phyloP scores from a whole-genome alignment of 73 alveolate species.

The Tetrahymena elliotti region DNA sequence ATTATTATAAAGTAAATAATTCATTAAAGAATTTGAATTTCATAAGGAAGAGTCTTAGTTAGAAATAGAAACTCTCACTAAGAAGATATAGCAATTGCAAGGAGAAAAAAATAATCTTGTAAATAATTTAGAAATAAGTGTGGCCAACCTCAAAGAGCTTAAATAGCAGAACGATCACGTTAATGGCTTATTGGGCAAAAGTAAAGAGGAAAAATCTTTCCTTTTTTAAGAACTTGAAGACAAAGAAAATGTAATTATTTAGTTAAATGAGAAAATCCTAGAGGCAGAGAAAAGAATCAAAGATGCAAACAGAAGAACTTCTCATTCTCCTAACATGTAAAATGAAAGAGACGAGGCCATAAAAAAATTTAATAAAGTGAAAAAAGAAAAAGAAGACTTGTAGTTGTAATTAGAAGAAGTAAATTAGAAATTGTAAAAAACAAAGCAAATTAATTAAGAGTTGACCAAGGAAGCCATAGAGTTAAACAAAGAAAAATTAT shows the following conservation, averaged over 20 bases:
- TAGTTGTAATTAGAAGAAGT: neutral
- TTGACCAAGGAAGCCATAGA: neutral
- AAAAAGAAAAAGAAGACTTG: neutral
- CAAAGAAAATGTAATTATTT: neutral
- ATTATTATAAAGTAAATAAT: neutral
- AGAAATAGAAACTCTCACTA: neutral
- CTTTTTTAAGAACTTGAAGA: neutral
- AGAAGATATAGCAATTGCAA: neutral
- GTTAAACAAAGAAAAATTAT: neutral
- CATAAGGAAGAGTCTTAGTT: neutral
- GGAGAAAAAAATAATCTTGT: neutral
- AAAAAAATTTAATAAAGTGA: neutral
- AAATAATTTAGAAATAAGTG: neutral
- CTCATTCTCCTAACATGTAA: neutral
- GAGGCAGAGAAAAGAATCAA: neutral
- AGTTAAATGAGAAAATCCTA: neutral
- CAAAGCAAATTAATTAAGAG: neutral
- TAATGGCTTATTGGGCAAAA: neutral
- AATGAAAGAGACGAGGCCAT: neutral
- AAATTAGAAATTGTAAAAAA: neutral
- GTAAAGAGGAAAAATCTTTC: neutral
- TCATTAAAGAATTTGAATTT: neutral
- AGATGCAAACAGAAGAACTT: neutral
- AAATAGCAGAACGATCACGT: neutral
- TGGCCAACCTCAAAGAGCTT: neutral